Conservation (phyloP, 1,139 yeast species). For the Lodderomyces parapsilosis region DNA sequence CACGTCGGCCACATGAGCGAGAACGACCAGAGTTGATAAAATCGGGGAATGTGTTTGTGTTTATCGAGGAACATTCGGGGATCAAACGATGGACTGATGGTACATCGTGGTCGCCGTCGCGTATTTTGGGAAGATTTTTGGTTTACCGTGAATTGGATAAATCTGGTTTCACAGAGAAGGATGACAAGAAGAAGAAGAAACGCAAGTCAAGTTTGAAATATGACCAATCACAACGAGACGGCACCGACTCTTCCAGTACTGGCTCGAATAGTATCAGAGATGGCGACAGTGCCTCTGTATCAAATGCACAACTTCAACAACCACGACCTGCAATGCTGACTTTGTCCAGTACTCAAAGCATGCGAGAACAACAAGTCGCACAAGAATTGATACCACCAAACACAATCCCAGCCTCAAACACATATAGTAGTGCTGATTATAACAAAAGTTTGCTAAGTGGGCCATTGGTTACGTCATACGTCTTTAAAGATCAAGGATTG, state of each 20-base stretch:
- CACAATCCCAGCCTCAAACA: slow-evolving; percentile 14
- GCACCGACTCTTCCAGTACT: not conserved
- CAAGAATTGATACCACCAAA: slow-evolving; percentile 9
- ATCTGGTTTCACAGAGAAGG: slow-evolving; percentile 37
- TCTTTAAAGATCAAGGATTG: slow-evolving; percentile 73
- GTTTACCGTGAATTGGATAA: slow-evolving; percentile 79
- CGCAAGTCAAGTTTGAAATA: slow-evolving; percentile 19
- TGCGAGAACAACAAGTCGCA: not conserved
- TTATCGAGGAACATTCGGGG: slow-evolving; percentile 78
- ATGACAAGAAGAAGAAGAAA: slow-evolving; percentile 31
- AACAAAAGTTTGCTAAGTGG: slow-evolving; percentile 37
- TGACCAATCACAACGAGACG: not conserved
- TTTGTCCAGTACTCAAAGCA: not conserved
- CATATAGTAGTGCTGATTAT: slow-evolving; percentile 13
- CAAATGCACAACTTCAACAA: not conserved
- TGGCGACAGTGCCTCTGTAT: not conserved
- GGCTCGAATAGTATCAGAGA: not conserved
- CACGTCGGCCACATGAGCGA: slow-evolving; percentile 78
- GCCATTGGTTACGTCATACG: slow-evolving; percentile 58
- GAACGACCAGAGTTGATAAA: slow-evolving; percentile 66
- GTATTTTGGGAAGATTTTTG: slow-evolving; percentile 79
- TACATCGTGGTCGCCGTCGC: slow-evolving; percentile 85
- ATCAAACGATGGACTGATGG: slow-evolving; percentile 96
- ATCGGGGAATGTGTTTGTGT: slow-evolving; percentile 82
- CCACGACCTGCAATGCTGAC: slow-evolving; percentile 3